Conservation (phyloP, 2,329 filamentous ascomycete species). For the Aspergillus quadricinctus region DNA sequence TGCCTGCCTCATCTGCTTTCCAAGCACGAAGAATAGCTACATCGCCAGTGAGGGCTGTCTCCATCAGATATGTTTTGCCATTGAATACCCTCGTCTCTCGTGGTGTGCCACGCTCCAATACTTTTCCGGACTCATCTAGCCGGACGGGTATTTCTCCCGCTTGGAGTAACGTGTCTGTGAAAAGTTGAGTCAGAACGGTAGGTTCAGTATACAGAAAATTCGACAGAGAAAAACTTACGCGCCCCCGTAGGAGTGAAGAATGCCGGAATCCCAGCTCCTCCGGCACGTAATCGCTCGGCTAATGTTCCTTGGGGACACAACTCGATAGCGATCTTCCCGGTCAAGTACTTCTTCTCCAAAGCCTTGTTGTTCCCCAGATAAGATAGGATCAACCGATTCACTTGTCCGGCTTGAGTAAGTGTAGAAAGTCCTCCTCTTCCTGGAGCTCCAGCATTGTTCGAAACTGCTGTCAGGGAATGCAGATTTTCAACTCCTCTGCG, state of each 20-base stretch:
- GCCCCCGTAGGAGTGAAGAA: constrained; percentile 76
- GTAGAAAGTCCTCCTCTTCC: constrained; percentile 65
- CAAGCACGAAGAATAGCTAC: constrained; percentile 72
- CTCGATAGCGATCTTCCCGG: constrained; percentile 69
- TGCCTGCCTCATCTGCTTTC: constrained; percentile 72
- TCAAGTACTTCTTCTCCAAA: constrained; percentile 69
- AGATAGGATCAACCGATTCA: constrained; percentile 67
- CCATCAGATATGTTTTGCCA: constrained; percentile 70
- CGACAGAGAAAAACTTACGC: constrained; percentile 42
- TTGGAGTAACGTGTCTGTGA: constrained; percentile 33
- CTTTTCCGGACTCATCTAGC: constrained; percentile 75
- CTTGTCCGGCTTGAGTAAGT: constrained; percentile 64
- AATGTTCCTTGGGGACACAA: constrained; percentile 65
- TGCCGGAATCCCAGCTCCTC: constrained; percentile 71
- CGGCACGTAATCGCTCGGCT: constrained; percentile 58
- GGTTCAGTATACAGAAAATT: not conserved
- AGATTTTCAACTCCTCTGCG: constrained; percentile 53
- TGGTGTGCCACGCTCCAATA: constrained; percentile 64
- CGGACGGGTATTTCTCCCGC: constrained; percentile 59
- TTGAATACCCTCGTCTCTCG: constrained; percentile 70
- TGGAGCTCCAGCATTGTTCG: constrained; percentile 73
- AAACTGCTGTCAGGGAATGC: constrained; percentile 65
- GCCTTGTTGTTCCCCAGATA: constrained; percentile 75
- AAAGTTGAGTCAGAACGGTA: not conserved
- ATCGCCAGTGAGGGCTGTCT: constrained; percentile 70